phyloP scores from a whole-genome alignment of 2,329 filamentous ascomycete species.

The Exserohilum turcica region DNA sequence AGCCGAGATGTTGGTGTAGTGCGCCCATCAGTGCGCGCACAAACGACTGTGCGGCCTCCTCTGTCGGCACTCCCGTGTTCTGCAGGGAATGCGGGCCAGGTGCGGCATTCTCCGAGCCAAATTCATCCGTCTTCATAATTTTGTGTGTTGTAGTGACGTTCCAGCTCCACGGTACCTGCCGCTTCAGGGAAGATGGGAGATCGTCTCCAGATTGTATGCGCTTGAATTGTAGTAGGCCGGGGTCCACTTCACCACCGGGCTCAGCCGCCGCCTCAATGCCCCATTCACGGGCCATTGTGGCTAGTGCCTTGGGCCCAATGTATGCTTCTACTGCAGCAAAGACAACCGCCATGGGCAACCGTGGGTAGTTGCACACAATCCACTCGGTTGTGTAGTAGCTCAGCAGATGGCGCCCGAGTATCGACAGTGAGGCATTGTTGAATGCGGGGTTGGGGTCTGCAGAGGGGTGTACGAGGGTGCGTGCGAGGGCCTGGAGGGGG shows the following conservation, averaged over 20 bases:
- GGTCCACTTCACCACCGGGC: constrained; percentile 89
- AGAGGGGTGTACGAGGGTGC: constrained; percentile 82
- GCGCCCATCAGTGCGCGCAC: constrained; percentile 83
- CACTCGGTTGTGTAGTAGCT: constrained; percentile 89
- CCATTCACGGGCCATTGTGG: constrained; percentile 80
- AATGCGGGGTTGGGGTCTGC: constrained; percentile 79
- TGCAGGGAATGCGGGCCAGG: constrained; percentile 30
- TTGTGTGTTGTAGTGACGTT: constrained; percentile 63
- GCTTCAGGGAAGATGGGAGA: constrained; percentile 31
- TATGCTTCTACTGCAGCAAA: constrained; percentile 87
- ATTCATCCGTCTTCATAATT: constrained; percentile 81
- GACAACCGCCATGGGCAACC: constrained; percentile 84
- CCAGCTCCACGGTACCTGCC: constrained; percentile 43
- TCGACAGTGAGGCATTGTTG: constrained; percentile 86
- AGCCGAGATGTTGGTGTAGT: constrained; percentile 83
- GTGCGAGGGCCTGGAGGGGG: constrained; percentile 82
- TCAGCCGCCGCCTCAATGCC: constrained; percentile 86
- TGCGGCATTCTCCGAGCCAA: constrained; percentile 67
- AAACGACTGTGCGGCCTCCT: constrained; percentile 72
- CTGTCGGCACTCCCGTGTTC: constrained; percentile 46
- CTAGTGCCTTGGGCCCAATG: constrained; percentile 74
- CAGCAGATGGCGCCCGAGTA: constrained; percentile 80
- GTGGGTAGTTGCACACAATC: constrained; percentile 86
- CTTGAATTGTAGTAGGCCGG: constrained; percentile 83
- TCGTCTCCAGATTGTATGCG: constrained; percentile 45